These are phyloP conservation scores for Leccinum solheimii DNA, from an alignment of 1,284 basidiomycete genomes.

Conservation along the genomic window DNA sequence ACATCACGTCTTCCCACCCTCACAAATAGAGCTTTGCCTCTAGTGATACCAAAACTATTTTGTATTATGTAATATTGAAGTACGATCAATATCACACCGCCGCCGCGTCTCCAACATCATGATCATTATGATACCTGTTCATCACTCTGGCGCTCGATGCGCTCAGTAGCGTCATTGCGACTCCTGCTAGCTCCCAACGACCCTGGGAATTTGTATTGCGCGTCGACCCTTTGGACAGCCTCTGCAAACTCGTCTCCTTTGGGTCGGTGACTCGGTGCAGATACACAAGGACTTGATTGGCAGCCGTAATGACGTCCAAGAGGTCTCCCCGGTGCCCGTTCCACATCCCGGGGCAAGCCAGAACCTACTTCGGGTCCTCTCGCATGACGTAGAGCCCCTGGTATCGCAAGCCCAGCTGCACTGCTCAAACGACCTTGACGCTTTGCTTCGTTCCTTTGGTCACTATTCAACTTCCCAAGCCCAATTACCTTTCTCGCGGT, in stretches of 20 bases:
- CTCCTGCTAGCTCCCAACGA: neutral
- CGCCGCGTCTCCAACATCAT: too few species aligned
- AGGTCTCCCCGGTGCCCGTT: conserved; percentile 15
- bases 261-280: conserved; percentile 17
- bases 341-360: conserved; percentile 5
- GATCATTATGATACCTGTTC: too few species aligned
- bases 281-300: conserved; percentile 22
- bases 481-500: conserved; percentile 8
- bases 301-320: conserved; percentile 12
- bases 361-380: conserved; percentile 23
- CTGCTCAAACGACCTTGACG: conserved; percentile 28
- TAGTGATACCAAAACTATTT: too few species aligned
- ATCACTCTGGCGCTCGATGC: too few species aligned
- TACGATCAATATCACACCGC: too few species aligned
- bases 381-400: conserved; percentile 20
- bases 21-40: too few species aligned
- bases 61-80: too few species aligned
- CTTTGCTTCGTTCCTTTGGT: neutral
- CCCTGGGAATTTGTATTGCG: conserved; percentile 29
- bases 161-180: too few species aligned
- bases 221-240: conserved; percentile 12
- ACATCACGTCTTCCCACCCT: too few species aligned
- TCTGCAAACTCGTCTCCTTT: conserved; percentile 24
- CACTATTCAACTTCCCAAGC: conserved; percentile 10
- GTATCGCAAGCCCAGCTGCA: conserved; percentile 24